phyloP scores from a whole-genome alignment of 495 filamentous ascomycete species.

The Aspergillus coremiiformis region DNA sequence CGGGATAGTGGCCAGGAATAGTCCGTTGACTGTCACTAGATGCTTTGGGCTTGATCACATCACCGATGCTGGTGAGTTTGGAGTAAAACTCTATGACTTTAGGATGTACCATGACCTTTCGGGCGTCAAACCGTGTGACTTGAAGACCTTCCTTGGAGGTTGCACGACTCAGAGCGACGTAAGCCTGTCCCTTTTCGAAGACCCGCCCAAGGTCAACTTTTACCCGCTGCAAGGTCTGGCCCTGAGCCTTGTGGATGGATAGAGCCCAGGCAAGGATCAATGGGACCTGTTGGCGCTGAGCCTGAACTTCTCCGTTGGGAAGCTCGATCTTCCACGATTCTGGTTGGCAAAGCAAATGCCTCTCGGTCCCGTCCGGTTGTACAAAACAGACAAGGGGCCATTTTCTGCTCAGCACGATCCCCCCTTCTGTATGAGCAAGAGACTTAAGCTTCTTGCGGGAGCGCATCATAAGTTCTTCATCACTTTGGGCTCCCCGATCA shows the following conservation, averaged over 20 bases:
- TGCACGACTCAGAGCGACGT: conserved; percentile 61
- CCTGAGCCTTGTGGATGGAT: conserved; percentile 97
- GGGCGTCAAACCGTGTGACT: conserved; percentile 80
- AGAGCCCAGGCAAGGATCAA: conserved; percentile 95
- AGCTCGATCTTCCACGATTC: conserved; percentile 96
- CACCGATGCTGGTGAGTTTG: conserved; percentile 53
- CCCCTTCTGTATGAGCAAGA: conserved; percentile 31
- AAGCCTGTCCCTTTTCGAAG: conserved; percentile 84
- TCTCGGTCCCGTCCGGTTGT: conserved; percentile 65
- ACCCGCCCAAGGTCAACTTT: conserved; percentile 88
- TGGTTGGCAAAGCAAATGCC: conserved; percentile 72
- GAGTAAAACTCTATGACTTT: conserved; percentile 79
- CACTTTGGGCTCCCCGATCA: conserved; percentile 31
- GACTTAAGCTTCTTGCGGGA: conserved; percentile 45
- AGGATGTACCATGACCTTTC: conserved; percentile 91
- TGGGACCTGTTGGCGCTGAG: conserved; percentile 54
- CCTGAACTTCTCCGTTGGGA: conserved; percentile 90
- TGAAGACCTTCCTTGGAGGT: conserved; percentile 82
- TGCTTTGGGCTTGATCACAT: conserved; percentile 27
- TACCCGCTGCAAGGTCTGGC: conserved; percentile 89
- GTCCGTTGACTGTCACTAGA: not conserved
- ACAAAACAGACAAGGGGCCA: conserved; percentile 81
- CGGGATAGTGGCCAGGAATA: not conserved
- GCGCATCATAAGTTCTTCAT: conserved; percentile 38
- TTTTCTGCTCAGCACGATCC: conserved; percentile 32